These are phyloP conservation scores for Stemphylium lycopersici DNA, from an alignment of 2,329 filamentous ascomycete species.

Conservation along the genomic window DNA sequence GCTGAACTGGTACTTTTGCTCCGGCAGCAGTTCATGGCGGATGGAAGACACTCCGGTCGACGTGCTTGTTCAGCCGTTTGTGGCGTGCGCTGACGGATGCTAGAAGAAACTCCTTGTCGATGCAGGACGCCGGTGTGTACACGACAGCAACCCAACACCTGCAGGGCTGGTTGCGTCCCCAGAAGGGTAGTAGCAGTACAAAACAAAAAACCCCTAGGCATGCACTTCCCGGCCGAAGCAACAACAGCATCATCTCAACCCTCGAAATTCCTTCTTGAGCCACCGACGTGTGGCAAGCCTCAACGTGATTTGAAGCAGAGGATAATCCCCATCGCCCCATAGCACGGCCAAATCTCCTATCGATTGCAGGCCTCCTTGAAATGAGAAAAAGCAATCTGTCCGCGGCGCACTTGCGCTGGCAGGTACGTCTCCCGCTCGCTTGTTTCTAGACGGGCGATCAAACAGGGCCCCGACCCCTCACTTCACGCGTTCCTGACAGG, in stretches of 20 bases:
- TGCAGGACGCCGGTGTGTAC: conserved; percentile 1
- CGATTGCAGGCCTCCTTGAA: conserved; percentile 15
- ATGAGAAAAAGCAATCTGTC: conserved; percentile 20
- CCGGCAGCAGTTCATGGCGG: neutral
- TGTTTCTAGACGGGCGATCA: conserved; percentile 39
- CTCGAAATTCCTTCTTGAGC: conserved; percentile 1
- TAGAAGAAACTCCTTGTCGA: neutral
- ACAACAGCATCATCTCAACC: conserved; percentile 1
- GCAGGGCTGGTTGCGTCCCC: conserved; percentile 6
- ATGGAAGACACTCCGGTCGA: neutral
- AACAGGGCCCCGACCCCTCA: conserved; percentile 23
- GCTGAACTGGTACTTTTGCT: neutral
- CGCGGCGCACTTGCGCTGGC: conserved; percentile 12
- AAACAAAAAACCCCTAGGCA: neutral
- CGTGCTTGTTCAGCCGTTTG: neutral
- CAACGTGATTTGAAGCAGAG: neutral
- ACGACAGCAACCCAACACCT: conserved; percentile 2
- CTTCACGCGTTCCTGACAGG: conserved; percentile 15
- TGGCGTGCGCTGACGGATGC: neutral
- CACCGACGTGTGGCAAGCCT: neutral
- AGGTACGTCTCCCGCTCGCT: conserved; percentile 19
- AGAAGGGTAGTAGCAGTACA: conserved; percentile 3
- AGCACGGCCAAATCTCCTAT: conserved; percentile 9
- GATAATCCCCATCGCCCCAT: conserved; percentile 1
- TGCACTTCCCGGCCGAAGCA: neutral